Evolutionary conservation across 768 basidiomycete species (phyloP).

Genomic region (Lactifluus pinguis): DNA sequence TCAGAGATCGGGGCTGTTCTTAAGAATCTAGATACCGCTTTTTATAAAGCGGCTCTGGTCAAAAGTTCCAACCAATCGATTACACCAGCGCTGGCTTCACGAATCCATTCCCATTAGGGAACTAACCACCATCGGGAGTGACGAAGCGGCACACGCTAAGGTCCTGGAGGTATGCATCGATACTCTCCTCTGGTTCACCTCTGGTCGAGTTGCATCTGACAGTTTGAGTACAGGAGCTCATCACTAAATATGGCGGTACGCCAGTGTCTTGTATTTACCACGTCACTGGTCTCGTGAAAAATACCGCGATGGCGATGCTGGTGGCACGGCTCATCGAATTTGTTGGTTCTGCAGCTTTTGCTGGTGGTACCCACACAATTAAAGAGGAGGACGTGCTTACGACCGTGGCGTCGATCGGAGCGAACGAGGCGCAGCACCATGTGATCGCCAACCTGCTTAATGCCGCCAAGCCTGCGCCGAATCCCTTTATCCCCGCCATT

Average conservation of each 20-base stretch:
- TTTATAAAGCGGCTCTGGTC: constrained; percentile 55
- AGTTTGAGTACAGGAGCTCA: constrained; percentile 30
- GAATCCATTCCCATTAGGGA: constrained; percentile 50
- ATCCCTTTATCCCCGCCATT: constrained; percentile 64
- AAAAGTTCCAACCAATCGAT: constrained; percentile 57
- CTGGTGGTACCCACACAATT: constrained; percentile 60
- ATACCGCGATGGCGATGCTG: constrained; percentile 61
- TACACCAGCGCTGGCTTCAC: constrained; percentile 60
- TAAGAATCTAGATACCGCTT: constrained; percentile 61
- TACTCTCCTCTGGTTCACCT: too few relatives aligned
- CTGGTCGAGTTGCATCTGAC: too few relatives aligned
- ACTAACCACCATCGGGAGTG: constrained; percentile 47
- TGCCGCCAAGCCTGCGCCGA: constrained; percentile 50
- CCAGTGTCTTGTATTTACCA: constrained; percentile 63
- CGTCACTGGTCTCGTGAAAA: constrained; percentile 48
- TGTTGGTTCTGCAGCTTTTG: constrained; percentile 71
- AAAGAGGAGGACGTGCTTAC: constrained; percentile 50
- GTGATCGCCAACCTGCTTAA: constrained; percentile 66
- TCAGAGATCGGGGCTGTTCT: constrained; percentile 69
- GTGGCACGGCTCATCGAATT: constrained; percentile 69
- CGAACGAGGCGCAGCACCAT: constrained; percentile 79
- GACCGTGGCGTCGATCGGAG: constrained; percentile 65
- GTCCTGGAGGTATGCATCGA: constrained; percentile 38
- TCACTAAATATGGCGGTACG: constrained; percentile 44
- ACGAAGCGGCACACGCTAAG: constrained; percentile 53